Conservation (phyloP, 352 stramenopile genomes). For the Pythium rhizo-oryzae region DNA sequence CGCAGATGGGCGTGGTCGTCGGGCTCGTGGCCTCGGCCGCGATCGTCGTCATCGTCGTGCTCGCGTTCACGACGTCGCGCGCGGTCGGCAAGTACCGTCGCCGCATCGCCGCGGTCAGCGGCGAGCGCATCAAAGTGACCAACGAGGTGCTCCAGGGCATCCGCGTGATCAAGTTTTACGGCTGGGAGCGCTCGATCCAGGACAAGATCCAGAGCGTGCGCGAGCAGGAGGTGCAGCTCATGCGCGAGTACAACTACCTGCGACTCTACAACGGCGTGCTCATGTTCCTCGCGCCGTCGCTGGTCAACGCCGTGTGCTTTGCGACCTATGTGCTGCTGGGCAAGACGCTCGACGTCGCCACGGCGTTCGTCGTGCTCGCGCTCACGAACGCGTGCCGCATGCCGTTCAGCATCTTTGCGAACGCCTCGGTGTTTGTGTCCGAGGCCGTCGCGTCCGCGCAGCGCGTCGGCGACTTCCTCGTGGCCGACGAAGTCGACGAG, state of each 20-base stretch:
- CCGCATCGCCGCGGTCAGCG: slow-evolving; percentile 40
- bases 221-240: slow-evolving; percentile 26
- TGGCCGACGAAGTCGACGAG: slow-evolving; percentile 42
- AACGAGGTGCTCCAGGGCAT: slow-evolving; percentile 87
- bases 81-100: slow-evolving; percentile 40
- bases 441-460: slow-evolving; percentile 48
- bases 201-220: slow-evolving; percentile 29
- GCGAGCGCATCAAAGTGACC: slow-evolving; percentile 81
- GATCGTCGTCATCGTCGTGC: slow-evolving; percentile 24
- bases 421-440: slow-evolving; percentile 47
- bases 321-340: slow-evolving; percentile 62
- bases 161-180: slow-evolving; percentile 79
- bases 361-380: slow-evolving; percentile 93
- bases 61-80: slow-evolving; percentile 37
- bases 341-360: slow-evolving; percentile 88
- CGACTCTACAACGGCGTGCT: slow-evolving; percentile 37
- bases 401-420: slow-evolving; percentile 59
- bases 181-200: slow-evolving; percentile 44
- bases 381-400: slow-evolving; percentile 72
- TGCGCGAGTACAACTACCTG: slow-evolving; percentile 32
- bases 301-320: slow-evolving; percentile 93
- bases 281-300: slow-evolving; percentile 82
- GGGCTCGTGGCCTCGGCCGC: slow-evolving; percentile 10
- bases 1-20: slow-evolving; percentile 35
- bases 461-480: slow-evolving; percentile 45